A percentile compares a stretch with the other conserved stretches of the same genome.
Conservation (phyloP, 371 early-diverging fungal genomes). For the Actinomortierella ambigua region DNA sequence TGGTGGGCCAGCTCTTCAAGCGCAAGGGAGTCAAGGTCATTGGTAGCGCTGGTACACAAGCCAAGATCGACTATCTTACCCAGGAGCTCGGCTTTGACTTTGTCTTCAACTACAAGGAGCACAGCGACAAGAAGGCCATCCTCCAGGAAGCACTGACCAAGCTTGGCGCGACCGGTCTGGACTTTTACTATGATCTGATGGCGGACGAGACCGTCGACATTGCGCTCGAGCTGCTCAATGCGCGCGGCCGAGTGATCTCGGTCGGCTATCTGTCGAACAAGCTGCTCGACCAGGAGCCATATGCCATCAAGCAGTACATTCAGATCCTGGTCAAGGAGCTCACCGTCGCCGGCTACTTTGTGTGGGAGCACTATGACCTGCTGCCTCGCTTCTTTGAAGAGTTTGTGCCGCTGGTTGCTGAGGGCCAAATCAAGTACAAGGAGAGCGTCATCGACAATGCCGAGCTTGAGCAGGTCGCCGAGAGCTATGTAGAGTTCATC, state of each 20-base stretch:
- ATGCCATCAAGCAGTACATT: slow-evolving; percentile 5
- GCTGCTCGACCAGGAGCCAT: slow-evolving; percentile 23
- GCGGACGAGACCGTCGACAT: slow-evolving; percentile 1
- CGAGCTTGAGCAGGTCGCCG: slow-evolving; percentile 50
- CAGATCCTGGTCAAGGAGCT: slow-evolving; percentile 7
- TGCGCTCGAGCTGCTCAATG: slow-evolving; percentile 5
- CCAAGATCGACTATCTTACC: slow-evolving; percentile 57
- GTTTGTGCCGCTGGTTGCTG: slow-evolving; percentile 10
- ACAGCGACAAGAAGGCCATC: slow-evolving; percentile 19
- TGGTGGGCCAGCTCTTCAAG: slow-evolving; percentile 60
- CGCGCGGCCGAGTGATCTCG: background rate
- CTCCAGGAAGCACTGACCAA: background rate
- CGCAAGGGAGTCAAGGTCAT: slow-evolving; percentile 20
- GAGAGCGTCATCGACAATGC: slow-evolving; percentile 42
- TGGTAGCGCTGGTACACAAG: slow-evolving; percentile 30
- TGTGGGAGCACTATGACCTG: slow-evolving; percentile 14
- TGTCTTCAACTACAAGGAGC: slow-evolving; percentile 71
- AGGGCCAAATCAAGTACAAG: slow-evolving; percentile 17
- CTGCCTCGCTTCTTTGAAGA: slow-evolving; percentile 18
- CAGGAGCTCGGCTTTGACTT: slow-evolving; percentile 53
- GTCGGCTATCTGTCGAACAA: background rate
- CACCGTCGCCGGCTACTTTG: slow-evolving; percentile 10
- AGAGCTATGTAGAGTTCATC: no score
- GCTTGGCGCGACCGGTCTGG: background rate
- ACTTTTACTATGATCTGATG: slow-evolving; percentile 1